Base-by-base conservation (phyloP, 2,329 filamentous ascomycete genomes). In the Scytalidium lignicola region DNA sequence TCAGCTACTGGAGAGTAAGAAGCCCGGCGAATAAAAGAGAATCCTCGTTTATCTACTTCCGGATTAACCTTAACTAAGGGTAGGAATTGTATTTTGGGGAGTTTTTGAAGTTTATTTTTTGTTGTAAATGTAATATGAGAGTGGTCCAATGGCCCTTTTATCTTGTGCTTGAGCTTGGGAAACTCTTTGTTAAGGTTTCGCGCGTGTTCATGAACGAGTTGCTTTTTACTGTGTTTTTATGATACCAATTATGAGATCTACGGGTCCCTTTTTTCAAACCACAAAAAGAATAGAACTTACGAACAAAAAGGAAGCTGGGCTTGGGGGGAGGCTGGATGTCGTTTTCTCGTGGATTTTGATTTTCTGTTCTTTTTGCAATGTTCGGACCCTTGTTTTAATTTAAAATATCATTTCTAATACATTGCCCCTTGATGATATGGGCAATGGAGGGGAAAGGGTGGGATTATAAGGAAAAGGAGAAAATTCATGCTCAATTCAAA, bases 1-100 rank as follows among this genome's bases (percentile, higher is more conserved):
- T 29, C 66, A 68, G 42, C 68, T 83, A 18, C 62, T 85, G 12
- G 80, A 81, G 48, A 37, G 15, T 17, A 37, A 37, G 32, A 37
- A 37, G 32, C 32, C 32, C 15, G 32, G n/a, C 10, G 23, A 26
- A 26, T 26, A 37, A 5, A 37, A 37, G 8, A 5, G 32, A 4
- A 5, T 9, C n/a, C n/a, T 17, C n/a, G 13, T 28, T 28, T 28
- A 28, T 28, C 13, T 7, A 28, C 7, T 17, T 37, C 12, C 15
- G 12, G 32, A 37, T 15, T 13, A 15, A 13, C 15, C 32, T 17
- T 37, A 37, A 5, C n/a, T 37, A 13, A 5, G 15, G 15, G 32
- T 37, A 37, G 5, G 13, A 37, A n/a, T 37, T 17, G 6, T 17
- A 15, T 13, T 37, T 37, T 5, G 15, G 32, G n/a, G n/a, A n/a